phyloP scores from a whole-genome alignment of 129 eudicot genomes.

The Lactuca sativa region DNA sequence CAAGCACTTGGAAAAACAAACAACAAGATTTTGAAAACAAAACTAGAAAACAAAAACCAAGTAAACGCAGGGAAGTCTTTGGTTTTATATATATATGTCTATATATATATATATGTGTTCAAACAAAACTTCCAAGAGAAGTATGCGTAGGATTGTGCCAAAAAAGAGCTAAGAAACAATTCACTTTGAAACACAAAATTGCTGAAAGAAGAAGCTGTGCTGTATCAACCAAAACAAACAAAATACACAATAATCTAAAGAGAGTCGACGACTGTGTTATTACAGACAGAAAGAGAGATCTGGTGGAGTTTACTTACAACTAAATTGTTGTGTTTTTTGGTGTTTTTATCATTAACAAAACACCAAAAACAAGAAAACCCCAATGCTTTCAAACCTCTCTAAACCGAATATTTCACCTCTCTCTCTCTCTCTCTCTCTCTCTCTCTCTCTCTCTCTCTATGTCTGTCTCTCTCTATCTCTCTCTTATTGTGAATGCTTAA shows the following conservation, averaged over 20 bases:
- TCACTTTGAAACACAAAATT: constrained; percentile 25
- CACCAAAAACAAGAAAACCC: constrained; percentile 60
- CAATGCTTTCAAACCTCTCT: constrained; percentile 33
- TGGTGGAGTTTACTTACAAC: constrained; percentile 40
- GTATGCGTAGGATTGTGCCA: constrained; percentile 42
- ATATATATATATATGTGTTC: constrained; percentile 36
- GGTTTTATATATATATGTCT: constrained; percentile 49
- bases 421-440: constrained; percentile 27
- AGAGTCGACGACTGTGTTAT: constrained; percentile 20
- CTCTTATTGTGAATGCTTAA: constrained; percentile 8
- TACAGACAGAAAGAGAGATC: constrained; percentile 51
- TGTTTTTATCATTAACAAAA: constrained; percentile 47
- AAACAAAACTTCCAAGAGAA: constrained; percentile 42
- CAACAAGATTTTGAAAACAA: constrained; percentile 38
- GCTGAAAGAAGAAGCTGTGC: constrained; percentile 36
- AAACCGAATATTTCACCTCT: constrained; percentile 47
- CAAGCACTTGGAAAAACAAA: constrained; percentile 28
- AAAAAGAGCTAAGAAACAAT: constrained; percentile 44
- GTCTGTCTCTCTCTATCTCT: constrained; percentile 18
- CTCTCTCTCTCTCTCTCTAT: constrained; percentile 28
- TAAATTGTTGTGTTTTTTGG: constrained; percentile 52
- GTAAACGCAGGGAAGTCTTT: constrained; percentile 48
- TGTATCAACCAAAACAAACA: constrained; percentile 36
- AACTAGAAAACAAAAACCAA: constrained; percentile 48
- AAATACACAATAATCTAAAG: constrained; percentile 47